Base-by-base conservation (phyloP, 495 filamentous ascomycete genomes). In the Polyplosphaeria fusca region DNA sequence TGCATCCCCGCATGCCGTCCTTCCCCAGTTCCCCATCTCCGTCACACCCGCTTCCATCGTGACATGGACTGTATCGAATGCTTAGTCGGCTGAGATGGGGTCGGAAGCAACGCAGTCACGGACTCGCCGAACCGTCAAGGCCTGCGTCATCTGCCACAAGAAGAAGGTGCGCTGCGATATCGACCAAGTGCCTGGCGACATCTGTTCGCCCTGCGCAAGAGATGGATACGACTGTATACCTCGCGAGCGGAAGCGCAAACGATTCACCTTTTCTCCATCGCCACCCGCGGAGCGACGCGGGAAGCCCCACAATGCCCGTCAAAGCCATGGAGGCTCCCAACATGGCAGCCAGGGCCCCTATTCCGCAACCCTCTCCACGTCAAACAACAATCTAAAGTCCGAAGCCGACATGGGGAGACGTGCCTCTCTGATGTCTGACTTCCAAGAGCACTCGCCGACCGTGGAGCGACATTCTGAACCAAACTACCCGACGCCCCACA, bases 91-190 rank as follows among this genome's bases (percentile, higher is more conserved):
- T 14, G 14, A 35, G 30, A 42, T 42, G 39, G 18, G 39, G 44
- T 23, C 44, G 16, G 26, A 22, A 14, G 35, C 18, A 13, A 49
- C 42, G n/a, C 35, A 49, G n/a, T 45, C 43, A 24, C 58, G 51
- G 18, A 25, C 44, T 20, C 58, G 58, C 14, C 42, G 58, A n/a
- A 55, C 58, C 22, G 58, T 51, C n/a, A 64, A 56, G 26, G 61
- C 61, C 13, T 64, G 61, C 51, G 52, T 64, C 39, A 60, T 64
- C 32, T 64, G 61, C 47, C 61, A 64, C 43, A 64, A 64, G 51
- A 64, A 57, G 39, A 64, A 64, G 52, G 50, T 64, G 19, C 32
- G 52, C 9, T 64, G 61, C 56, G 57, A 64, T 32, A 58, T 64
- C 24, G 61, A 64, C 30, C 24, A 47, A 2, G 55, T 60, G 5